These are phyloP conservation scores for Cerrena zonata DNA, from an alignment of 1,284 basidiomycete genomes.

Conservation along the genomic window DNA sequence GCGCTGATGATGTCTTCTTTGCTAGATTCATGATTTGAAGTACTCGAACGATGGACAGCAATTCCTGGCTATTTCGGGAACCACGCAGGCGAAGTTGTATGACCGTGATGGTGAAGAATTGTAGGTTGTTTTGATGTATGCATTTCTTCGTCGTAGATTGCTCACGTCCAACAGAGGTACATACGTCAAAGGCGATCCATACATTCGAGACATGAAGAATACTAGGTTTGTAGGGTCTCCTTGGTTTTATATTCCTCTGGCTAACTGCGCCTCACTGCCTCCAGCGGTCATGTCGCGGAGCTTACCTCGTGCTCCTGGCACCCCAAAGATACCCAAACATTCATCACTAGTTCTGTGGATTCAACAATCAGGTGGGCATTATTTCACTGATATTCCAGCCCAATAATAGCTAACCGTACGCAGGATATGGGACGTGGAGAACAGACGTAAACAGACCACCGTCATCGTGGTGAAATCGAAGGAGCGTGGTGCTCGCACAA, in stretches of 20 bases:
- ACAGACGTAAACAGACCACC: conserved; percentile 83
- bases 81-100: conserved; percentile 82
- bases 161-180: conserved; percentile 65
- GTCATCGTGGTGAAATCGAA: conserved; percentile 96
- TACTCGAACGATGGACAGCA: conserved; percentile 83
- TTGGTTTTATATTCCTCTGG: conserved; percentile 5
- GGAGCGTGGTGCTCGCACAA: conserved; percentile 90
- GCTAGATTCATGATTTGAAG: conserved; percentile 81
- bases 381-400: not conserved
- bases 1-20: conserved; percentile 9
- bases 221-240: conserved; percentile 62
- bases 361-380: conserved; percentile 78
- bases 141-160: conserved; percentile 11
- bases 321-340: conserved; percentile 74
- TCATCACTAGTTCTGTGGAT: conserved; percentile 92
- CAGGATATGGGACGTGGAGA: conserved; percentile 90
- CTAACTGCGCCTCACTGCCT: conserved; percentile 7
- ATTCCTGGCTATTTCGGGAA: conserved; percentile 84
- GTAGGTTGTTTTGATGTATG: conserved; percentile 43
- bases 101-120: conserved; percentile 84
- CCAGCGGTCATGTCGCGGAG: conserved; percentile 90
- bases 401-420: not conserved
- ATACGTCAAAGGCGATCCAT: conserved; percentile 93
- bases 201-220: conserved; percentile 97
- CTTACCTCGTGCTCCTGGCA: conserved; percentile 88